These are phyloP conservation scores for Starmerella cellae DNA, from an alignment of 805 yeast genomes.

Conservation along the genomic window DNA sequence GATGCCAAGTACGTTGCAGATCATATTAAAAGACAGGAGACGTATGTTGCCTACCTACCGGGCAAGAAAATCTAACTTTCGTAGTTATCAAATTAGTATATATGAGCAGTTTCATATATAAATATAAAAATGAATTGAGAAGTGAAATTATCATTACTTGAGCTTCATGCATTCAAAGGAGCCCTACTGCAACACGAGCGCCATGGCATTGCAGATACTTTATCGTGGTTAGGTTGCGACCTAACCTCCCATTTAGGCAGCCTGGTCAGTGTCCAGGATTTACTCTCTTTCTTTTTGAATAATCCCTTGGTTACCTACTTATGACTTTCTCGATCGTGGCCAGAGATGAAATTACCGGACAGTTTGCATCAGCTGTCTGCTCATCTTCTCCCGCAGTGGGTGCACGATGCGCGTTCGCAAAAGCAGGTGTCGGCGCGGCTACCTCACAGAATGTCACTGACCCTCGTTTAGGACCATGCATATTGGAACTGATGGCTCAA, in stretches of 20 bases:
- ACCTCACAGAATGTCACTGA: conserved; percentile 18
- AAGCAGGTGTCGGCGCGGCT: conserved; percentile 17
- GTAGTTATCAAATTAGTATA: too few relatives aligned
- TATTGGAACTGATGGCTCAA: conserved; percentile 7
- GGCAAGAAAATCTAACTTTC: too few relatives aligned
- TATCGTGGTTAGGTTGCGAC: too few relatives aligned
- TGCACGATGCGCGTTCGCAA: conserved; percentile 17
- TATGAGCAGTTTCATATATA: too few relatives aligned
- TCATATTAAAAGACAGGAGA: conserved; percentile 13
- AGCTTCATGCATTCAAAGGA: neutral
- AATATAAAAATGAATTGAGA: neutral
- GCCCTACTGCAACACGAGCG: neutral
- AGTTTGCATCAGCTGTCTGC: conserved; percentile 14
- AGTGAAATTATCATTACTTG: neutral
- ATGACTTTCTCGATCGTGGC: conserved; percentile 19
- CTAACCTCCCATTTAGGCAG: too few relatives aligned
- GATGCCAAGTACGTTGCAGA: conserved; percentile 15
- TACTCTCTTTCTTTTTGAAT: too few relatives aligned
- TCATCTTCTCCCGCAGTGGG: conserved; percentile 19
- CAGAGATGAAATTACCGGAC: conserved; percentile 10
- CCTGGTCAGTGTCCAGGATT: too few relatives aligned
- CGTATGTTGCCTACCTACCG: conserved; percentile 11
- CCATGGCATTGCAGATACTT: too few relatives aligned
- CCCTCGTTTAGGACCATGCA: conserved; percentile 16
- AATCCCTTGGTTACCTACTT: too few relatives aligned